A percentile compares a stretch with the other conserved stretches of the same genome.
These are phyloP conservation scores for Petrea volubilis DNA, from an alignment of 257 asterid species.

Conservation along the genomic window DNA sequence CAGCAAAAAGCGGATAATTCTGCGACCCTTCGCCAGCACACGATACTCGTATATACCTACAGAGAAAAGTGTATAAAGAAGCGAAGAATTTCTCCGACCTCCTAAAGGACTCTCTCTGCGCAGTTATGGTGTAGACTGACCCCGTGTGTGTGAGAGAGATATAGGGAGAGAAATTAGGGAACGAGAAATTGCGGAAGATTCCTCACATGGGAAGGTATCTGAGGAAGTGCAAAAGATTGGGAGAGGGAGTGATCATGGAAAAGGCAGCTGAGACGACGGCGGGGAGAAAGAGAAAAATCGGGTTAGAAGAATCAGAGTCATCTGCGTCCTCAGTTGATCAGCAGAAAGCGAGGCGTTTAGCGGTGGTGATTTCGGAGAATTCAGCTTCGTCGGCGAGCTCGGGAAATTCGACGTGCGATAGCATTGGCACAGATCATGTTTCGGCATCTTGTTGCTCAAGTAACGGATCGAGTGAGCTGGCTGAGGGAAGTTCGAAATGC, in stretches of 20 bases:
- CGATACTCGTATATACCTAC: slow-evolving; percentile 30
- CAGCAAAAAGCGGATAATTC: slow-evolving; percentile 31
- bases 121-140: slow-evolving; percentile 17
- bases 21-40: slow-evolving; percentile 34
- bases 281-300: slow-evolving; percentile 49
- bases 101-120: too few species aligned
- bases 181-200: not conserved
- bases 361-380: slow-evolving; percentile 24
- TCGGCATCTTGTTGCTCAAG: slow-evolving; percentile 49
- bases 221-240: slow-evolving; percentile 27
- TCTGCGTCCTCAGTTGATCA: slow-evolving; percentile 33
- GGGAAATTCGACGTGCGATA: slow-evolving; percentile 32
- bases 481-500: slow-evolving; percentile 30
- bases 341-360: slow-evolving; percentile 42
- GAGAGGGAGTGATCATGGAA: slow-evolving; percentile 29
- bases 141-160: too few species aligned
- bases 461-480: slow-evolving; percentile 41
- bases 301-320: slow-evolving; percentile 30
- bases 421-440: slow-evolving; percentile 31
- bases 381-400: slow-evolving; percentile 33
- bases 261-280: slow-evolving; percentile 21
- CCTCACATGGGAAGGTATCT: slow-evolving; percentile 23
- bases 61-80: slow-evolving; percentile 5
- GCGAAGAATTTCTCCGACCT: slow-evolving; percentile 8
- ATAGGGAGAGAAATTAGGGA: not conserved